These are phyloP conservation scores for Thermochaetoides thermophila DNA, from an alignment of 495 filamentous ascomycete genomes.

Conservation along the genomic window DNA sequence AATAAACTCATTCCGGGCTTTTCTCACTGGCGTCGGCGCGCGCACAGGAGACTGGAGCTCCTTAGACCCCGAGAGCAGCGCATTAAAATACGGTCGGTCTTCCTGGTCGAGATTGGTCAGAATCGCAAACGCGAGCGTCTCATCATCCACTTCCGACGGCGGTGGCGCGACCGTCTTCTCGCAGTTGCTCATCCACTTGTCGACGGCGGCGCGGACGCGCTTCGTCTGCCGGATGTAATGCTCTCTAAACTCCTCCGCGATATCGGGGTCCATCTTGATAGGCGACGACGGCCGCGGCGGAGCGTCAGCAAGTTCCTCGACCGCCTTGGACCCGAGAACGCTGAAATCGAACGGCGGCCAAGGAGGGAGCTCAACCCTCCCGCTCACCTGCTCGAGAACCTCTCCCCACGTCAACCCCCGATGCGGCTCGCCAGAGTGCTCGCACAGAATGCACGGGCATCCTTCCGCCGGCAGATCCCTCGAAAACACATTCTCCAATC, in stretches of 20 bases:
- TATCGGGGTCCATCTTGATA: slow-evolving; percentile 78
- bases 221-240: slow-evolving; percentile 79
- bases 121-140: slow-evolving; percentile 84
- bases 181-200: slow-evolving; percentile 71
- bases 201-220: slow-evolving; percentile 70
- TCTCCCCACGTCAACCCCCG: slow-evolving; percentile 91
- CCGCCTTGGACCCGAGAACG: slow-evolving; percentile 41
- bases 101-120: slow-evolving; percentile 66
- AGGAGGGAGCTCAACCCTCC: slow-evolving; percentile 63
- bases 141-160: slow-evolving; percentile 78
- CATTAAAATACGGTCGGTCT: slow-evolving; percentile 64
- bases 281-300: slow-evolving; percentile 41
- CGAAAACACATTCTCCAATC: slow-evolving; percentile 84
- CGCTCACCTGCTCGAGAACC: slow-evolving; percentile 82
- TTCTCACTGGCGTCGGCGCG: slow-evolving; percentile 41
- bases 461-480: slow-evolving; percentile 73
- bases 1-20: slow-evolving; percentile 50
- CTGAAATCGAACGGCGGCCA: slow-evolving; percentile 80
- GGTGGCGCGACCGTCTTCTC: slow-evolving; percentile 54
- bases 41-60: slow-evolving; percentile 38
- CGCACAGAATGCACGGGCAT: slow-evolving; percentile 66
- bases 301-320: slow-evolving; percentile 28
- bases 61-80: slow-evolving; percentile 55
- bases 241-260: slow-evolving; percentile 77
- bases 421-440: slow-evolving; percentile 38